These are phyloP conservation scores for Monilinia fructigena DNA, from an alignment of 2,329 filamentous ascomycete genomes.

Conservation along the genomic window DNA sequence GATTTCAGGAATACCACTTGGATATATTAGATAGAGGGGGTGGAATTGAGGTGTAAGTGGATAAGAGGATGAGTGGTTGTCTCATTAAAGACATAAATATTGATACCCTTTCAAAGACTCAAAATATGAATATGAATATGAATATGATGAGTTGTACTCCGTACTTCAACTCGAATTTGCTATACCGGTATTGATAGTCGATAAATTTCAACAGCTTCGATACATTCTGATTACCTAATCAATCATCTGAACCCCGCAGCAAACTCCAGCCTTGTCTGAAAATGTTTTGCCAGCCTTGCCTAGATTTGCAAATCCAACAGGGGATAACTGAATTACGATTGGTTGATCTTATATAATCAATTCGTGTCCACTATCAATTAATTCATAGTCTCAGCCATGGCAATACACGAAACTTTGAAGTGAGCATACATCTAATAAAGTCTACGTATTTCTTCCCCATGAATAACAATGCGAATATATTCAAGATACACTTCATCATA, in stretches of 20 bases:
- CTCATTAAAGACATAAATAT: background rate
- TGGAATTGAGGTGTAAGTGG: background rate
- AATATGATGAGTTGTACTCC: background rate
- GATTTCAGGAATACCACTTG: background rate
- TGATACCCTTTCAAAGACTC: conserved; percentile 22
- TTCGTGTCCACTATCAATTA: conserved; percentile 20
- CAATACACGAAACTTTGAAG: conserved; percentile 6
- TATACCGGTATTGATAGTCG: too few species aligned
- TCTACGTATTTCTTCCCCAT: background rate
- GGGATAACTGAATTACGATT: background rate
- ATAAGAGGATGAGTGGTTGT: background rate
- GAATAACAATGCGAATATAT: conserved; percentile 5
- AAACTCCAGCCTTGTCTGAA: conserved; percentile 6
- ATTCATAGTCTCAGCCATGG: conserved; percentile 18
- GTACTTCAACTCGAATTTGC: too few species aligned
- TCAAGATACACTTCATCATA: background rate
- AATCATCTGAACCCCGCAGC: background rate
- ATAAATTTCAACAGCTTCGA: too few species aligned
- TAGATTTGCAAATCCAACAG: background rate
- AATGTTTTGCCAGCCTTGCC: conserved; percentile 18
- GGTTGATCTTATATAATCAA: background rate
- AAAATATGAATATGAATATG: too few species aligned
- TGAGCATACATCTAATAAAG: background rate
- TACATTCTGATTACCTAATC: too few species aligned
- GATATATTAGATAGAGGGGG: background rate